phyloP scores from a whole-genome alignment of 2,329 filamentous ascomycete genomes.

The Penicillium sumatraense region DNA sequence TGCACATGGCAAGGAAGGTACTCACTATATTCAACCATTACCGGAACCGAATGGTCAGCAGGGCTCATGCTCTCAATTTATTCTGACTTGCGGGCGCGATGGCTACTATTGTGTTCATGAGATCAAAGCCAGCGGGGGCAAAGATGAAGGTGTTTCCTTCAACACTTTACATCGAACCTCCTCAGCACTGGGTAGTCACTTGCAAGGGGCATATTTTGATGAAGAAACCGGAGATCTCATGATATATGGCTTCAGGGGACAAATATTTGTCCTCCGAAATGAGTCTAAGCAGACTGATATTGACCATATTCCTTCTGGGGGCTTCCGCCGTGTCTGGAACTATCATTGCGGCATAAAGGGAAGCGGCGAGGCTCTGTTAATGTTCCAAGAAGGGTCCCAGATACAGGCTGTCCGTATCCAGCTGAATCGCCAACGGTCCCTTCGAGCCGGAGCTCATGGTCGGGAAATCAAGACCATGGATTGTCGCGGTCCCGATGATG shows the following conservation, averaged over 20 bases:
- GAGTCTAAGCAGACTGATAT: constrained; percentile 71
- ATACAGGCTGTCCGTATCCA: constrained; percentile 53
- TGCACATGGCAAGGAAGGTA: constrained; percentile 62
- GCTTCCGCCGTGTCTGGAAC: constrained; percentile 78
- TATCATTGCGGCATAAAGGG: constrained; percentile 45
- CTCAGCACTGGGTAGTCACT: constrained; percentile 73
- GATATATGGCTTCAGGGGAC: constrained; percentile 31
- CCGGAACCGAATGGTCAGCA: constrained; percentile 14
- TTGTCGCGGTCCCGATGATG: constrained; percentile 39
- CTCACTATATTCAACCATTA: constrained; percentile 64
- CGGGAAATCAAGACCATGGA: constrained; percentile 77
- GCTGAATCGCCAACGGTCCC: constrained; percentile 47
- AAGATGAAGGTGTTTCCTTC: constrained; percentile 41
- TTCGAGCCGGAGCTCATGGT: constrained; percentile 78
- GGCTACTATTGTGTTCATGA: constrained; percentile 72
- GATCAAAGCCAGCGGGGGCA: constrained; percentile 21
- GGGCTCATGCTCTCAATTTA: constrained; percentile 33
- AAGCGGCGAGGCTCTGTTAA: constrained; percentile 58
- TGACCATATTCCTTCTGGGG: constrained; percentile 77
- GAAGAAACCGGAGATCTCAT: constrained; percentile 29
- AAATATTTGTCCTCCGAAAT: constrained; percentile 81
- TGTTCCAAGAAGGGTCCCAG: constrained; percentile 73
- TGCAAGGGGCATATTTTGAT: constrained; percentile 73
- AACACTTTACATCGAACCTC: constrained; percentile 68
- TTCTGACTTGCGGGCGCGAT: constrained; percentile 77